Percentiles rank a stretch among this genome's conserved stretches.
These are phyloP conservation scores for Paxillus rubicundulus DNA, from an alignment of 768 basidiomycete species.

Conservation along the genomic window DNA sequence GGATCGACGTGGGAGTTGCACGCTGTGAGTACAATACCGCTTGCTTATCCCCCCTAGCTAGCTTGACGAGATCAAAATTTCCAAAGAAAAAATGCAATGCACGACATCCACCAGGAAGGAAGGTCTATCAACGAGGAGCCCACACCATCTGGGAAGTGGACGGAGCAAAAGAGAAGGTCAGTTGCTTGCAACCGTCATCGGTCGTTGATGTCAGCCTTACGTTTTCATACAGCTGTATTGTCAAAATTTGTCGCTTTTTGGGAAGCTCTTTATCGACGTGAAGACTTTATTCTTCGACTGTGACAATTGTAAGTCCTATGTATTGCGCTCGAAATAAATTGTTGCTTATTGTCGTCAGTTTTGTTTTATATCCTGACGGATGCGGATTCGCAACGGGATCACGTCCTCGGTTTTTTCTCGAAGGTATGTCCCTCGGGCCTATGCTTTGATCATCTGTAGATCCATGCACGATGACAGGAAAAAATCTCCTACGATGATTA, in stretches of 20 bases:
- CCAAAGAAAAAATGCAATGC: slow-evolving; percentile 63
- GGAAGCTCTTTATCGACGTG: slow-evolving; percentile 98
- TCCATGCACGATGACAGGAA: slow-evolving; percentile 49
- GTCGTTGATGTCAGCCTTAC: neutral
- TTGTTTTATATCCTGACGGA: slow-evolving; percentile 93
- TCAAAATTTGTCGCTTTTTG: slow-evolving; percentile 93
- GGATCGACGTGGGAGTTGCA: slow-evolving; percentile 69
- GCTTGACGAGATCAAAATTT: slow-evolving; percentile 11
- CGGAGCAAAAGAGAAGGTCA: slow-evolving; percentile 79
- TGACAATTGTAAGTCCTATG: slow-evolving; percentile 64
- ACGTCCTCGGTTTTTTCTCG: slow-evolving; percentile 73
- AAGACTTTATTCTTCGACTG: slow-evolving; percentile 93
- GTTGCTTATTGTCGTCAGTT: slow-evolving; percentile 38
- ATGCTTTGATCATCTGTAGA: neutral
- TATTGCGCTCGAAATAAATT: neutral
- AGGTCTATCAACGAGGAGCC: slow-evolving; percentile 87
- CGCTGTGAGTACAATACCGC: slow-evolving; percentile 40
- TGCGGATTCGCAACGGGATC: slow-evolving; percentile 72
- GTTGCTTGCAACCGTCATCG: slow-evolving; percentile 12
- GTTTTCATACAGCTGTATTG: slow-evolving; percentile 75
- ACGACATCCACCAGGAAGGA: slow-evolving; percentile 78
- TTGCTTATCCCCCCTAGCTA: slow-evolving; percentile 5
- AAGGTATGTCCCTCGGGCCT: slow-evolving; percentile 41
- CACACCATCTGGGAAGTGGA: slow-evolving; percentile 96
- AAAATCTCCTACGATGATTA: slow-evolving; percentile 96